Evolutionary conservation across 2,329 filamentous ascomycete species (phyloP), one percentile per base, ranked within the genome.

Genomic region (Fusarium sublunatum): DNA sequence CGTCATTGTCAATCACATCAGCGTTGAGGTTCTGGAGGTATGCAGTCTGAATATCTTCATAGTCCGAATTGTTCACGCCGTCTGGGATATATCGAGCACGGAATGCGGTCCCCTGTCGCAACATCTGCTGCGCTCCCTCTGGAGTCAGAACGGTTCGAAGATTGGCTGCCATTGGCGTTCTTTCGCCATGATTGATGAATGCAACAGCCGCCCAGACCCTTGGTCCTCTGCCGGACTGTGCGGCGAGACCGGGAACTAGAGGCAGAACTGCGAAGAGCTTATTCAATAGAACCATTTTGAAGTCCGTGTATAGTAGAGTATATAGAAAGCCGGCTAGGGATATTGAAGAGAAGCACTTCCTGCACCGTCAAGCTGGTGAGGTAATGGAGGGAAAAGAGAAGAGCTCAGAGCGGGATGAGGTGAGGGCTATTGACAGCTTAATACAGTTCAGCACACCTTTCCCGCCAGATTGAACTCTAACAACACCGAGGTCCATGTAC

Each of bases 101-200:
- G 43, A 87, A 79, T 11, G 80, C 70, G 1, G 70, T 67, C 15
- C 85, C 85, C 53, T 85, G 83, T 3, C 73, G 65, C 55, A 74
- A 73, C 63, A 86, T 75, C 70, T 87, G 84, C 55, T 82, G 78
- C 0, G 84, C 84, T 5, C 85, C 85, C 4, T 79, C 64, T 0
- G 84, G 82, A 3, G 84, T 86, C 25, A 88, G 74, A 22, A 75
- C 44, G 10, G 74, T 70, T 6, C 70, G 58, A 7, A 71, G 55
- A 4, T 68, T 36, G 12, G 72, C 70, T 2, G 73, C 42, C 3
- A 75, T 41, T 3, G 85, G 84, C 5, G 79, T 83, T 36, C 77
- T 82, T 68, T 88, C 85, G 67, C 85, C 85, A 65, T 86, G 74
- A 59, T 81, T 75, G 61, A 85, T 65, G 69, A 79, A 83, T 24